Conservation (phyloP, 23 red algal species). For the Gracilaria gracilis region DNA sequence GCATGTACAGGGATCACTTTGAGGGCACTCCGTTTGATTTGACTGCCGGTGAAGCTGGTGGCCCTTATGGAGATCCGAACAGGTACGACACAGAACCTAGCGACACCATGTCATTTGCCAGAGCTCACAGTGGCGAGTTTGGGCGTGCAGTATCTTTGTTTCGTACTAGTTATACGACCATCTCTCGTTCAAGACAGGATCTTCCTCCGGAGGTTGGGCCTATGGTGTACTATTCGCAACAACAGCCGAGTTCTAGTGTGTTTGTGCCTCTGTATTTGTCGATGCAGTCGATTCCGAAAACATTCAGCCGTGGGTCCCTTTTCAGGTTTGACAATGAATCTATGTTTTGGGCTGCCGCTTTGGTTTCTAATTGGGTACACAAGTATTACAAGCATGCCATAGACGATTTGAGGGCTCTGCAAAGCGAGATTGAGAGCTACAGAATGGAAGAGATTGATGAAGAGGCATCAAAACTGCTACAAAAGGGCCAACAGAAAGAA, state of each 20-base stretch:
- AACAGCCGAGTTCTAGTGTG: conserved; percentile 39
- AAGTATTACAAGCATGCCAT: conserved; percentile 44
- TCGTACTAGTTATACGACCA: conserved; percentile 62
- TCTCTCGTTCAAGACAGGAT: conserved; percentile 27
- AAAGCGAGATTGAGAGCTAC: conserved; percentile 40
- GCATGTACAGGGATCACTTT: conserved; percentile 70
- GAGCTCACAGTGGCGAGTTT: conserved; percentile 55
- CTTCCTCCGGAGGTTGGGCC: conserved; percentile 31
- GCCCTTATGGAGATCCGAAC: conserved; percentile 68
- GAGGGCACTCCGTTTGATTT: conserved; percentile 71
- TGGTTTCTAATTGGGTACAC: conserved; percentile 74
- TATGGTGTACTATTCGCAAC: conserved; percentile 62
- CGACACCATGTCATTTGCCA: conserved; percentile 34
- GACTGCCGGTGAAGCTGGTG: conserved; percentile 46
- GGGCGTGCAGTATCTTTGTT: conserved; percentile 65
- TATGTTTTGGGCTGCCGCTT: conserved; percentile 59
- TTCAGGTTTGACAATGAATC: conserved; percentile 64
- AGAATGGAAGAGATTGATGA: conserved; percentile 26
- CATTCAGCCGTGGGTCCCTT: conserved; percentile 28
- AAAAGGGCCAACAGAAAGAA: not conserved
- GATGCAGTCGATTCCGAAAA: conserved; percentile 17
- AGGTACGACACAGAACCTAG: conserved; percentile 44
- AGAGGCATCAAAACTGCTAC: not conserved
- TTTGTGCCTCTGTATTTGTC: conserved; percentile 60
- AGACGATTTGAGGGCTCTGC: conserved; percentile 34